phyloP scores from a whole-genome alignment of 2,329 filamentous ascomycete genomes.

The Phialophora verrucosa region DNA sequence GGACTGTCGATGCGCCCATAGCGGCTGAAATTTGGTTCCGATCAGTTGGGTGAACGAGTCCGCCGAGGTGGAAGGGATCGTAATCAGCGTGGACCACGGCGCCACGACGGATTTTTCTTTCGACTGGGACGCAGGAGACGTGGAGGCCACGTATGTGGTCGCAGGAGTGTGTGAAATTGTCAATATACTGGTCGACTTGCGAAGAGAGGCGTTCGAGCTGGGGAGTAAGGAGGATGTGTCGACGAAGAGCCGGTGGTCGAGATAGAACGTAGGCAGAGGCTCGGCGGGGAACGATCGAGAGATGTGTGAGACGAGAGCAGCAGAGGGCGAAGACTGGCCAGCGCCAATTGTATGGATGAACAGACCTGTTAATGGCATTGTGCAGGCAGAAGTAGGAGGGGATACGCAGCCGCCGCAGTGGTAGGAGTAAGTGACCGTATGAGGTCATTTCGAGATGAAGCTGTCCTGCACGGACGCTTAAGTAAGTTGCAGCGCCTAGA shows the following conservation, averaged over 20 bases:
- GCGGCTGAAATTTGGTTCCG: constrained; percentile 37
- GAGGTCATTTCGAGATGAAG: not conserved
- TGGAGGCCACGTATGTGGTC: constrained; percentile 34
- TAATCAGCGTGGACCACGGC: constrained; percentile 24
- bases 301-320: constrained; percentile 36
- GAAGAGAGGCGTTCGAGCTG: constrained; percentile 28
- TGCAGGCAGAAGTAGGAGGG: not conserved
- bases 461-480: not conserved
- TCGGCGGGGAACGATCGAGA: constrained; percentile 35
- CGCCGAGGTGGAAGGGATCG: constrained; percentile 32
- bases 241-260: constrained; percentile 38
- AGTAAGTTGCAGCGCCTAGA: not conserved
- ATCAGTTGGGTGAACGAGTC: constrained; percentile 38
- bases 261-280: constrained; percentile 34
- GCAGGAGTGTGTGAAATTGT: constrained; percentile 33
- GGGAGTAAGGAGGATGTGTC: constrained; percentile 40
- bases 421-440: not conserved
- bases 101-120: constrained; percentile 13
- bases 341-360: constrained; percentile 33
- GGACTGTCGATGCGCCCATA: constrained; percentile 37
- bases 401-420: not conserved
- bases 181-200: constrained; percentile 36
- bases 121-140: constrained; percentile 21
- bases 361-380: constrained; percentile 32
- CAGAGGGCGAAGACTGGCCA: constrained; percentile 29